These are phyloP conservation scores for Fusarium oxysporum DNA, from an alignment of 2,329 filamentous ascomycete genomes.

Conservation along the genomic window DNA sequence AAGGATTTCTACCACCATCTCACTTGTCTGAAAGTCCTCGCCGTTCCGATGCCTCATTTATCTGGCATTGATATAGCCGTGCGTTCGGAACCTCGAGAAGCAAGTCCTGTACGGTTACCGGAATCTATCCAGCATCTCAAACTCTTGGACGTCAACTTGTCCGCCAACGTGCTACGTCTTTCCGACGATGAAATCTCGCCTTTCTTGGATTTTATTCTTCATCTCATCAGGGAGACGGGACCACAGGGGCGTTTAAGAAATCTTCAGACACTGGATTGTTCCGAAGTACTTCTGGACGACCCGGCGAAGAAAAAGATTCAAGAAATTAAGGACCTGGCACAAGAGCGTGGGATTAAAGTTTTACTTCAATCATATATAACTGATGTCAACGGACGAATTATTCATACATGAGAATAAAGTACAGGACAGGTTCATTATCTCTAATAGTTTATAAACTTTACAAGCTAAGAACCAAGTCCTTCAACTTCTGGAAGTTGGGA, in stretches of 20 bases:
- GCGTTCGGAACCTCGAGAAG: no score
- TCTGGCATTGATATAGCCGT: background rate
- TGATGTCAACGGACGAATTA: no score
- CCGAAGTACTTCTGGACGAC: background rate
- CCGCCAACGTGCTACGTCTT: background rate
- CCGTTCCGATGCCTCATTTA: background rate
- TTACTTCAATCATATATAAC: fast-evolving
- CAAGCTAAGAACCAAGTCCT: conserved; percentile 13
- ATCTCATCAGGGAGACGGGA: background rate
- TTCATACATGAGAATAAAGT: background rate
- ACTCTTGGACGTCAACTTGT: background rate
- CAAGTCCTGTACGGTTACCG: background rate
- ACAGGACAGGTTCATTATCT: background rate
- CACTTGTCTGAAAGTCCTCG: background rate
- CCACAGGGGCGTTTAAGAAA: background rate
- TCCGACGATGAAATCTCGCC: background rate
- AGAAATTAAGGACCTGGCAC: background rate
- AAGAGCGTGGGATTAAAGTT: background rate
- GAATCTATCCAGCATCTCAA: background rate
- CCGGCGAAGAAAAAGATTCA: background rate
- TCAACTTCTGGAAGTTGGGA: conserved; percentile 38
- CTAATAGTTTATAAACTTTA: background rate
- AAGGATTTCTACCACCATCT: background rate
- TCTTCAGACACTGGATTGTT: background rate
- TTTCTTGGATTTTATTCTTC: background rate